These are phyloP conservation scores for Termitomyces sp. DNA, from an alignment of 768 basidiomycete genomes.

Conservation along the genomic window DNA sequence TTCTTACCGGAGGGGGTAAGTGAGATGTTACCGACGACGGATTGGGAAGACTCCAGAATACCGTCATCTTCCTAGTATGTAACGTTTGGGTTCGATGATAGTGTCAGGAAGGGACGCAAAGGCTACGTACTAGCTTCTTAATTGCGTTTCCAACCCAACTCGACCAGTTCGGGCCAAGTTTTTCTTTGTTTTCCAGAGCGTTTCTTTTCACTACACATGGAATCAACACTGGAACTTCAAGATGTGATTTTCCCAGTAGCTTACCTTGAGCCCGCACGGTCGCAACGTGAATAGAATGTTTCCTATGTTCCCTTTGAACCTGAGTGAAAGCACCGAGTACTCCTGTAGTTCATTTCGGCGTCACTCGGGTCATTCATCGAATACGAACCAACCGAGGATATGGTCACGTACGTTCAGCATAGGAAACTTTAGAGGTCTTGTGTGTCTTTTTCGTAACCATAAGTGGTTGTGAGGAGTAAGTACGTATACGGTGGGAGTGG, in stretches of 20 bases:
- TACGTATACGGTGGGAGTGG: background rate
- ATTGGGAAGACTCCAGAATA: slow-evolving; percentile 32
- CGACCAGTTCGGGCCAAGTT: slow-evolving; percentile 46
- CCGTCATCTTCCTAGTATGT: slow-evolving; percentile 37
- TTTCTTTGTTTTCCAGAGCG: slow-evolving; percentile 39
- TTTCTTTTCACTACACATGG: slow-evolving; percentile 37
- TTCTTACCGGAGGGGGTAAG: slow-evolving; percentile 44
- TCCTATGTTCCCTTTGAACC: slow-evolving; percentile 41
- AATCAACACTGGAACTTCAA: background rate
- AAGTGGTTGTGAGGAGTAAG: background rate
- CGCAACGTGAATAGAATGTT: slow-evolving; percentile 40
- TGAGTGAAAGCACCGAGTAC: slow-evolving; percentile 44
- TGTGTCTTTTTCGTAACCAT: slow-evolving; percentile 29
- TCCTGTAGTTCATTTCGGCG: slow-evolving; percentile 25
- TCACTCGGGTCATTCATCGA: background rate
- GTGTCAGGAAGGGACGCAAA: background rate
- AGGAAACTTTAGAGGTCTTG: slow-evolving; percentile 30
- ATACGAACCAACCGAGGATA: background rate
- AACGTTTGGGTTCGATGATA: background rate
- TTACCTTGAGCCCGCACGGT: slow-evolving; percentile 44
- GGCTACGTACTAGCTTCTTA: slow-evolving; percentile 35
- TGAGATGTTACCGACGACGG: slow-evolving; percentile 29
- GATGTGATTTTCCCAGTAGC: too few relatives aligned
- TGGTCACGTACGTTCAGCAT: slow-evolving; percentile 36
- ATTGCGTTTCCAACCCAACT: slow-evolving; percentile 45